phyloP scores from a whole-genome alignment of 495 filamentous ascomycete genomes.

The Cenococcum geophilum region DNA sequence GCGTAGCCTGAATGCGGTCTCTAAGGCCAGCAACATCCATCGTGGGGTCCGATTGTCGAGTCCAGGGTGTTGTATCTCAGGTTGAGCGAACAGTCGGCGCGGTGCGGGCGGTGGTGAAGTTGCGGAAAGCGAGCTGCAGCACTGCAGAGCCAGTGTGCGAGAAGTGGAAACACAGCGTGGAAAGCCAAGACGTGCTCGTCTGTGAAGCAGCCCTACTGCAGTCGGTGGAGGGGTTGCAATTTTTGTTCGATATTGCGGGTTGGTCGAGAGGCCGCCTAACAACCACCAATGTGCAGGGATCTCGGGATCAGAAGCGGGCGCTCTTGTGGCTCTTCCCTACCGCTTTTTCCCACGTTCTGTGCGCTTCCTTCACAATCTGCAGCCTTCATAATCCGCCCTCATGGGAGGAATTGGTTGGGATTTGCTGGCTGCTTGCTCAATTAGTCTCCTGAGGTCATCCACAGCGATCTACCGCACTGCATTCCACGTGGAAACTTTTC shows the following conservation, averaged over 20 bases:
- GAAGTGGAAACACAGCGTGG: slow-evolving; percentile 1
- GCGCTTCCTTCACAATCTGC: not conserved
- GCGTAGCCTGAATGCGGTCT: slow-evolving; percentile 80
- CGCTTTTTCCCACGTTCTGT: not conserved
- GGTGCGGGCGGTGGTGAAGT: not conserved
- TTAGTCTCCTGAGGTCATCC: too few species aligned
- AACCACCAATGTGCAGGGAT: not conserved
- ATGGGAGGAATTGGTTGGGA: not conserved
- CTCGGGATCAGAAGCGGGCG: not conserved
- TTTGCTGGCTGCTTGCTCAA: too few species aligned
- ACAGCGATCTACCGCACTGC: too few species aligned
- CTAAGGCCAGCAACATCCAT: slow-evolving; percentile 89
- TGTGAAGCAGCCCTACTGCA: slow-evolving; percentile 1
- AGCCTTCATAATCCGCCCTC: not conserved
- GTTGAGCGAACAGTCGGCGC: not conserved
- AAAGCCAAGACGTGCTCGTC: not conserved
- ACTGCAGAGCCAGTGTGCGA: slow-evolving; percentile 3
- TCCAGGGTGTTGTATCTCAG: not conserved
- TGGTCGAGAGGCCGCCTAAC: not conserved
- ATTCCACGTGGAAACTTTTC: too few species aligned
- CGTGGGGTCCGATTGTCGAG: slow-evolving; percentile 5
- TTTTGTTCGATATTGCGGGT: not conserved
- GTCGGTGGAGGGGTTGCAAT: slow-evolving; percentile 1
- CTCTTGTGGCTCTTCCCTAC: not conserved
- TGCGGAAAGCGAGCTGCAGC: not conserved